Conservation (phyloP, 2,329 filamentous ascomycete species). For the Akanthomyces lecanii region DNA sequence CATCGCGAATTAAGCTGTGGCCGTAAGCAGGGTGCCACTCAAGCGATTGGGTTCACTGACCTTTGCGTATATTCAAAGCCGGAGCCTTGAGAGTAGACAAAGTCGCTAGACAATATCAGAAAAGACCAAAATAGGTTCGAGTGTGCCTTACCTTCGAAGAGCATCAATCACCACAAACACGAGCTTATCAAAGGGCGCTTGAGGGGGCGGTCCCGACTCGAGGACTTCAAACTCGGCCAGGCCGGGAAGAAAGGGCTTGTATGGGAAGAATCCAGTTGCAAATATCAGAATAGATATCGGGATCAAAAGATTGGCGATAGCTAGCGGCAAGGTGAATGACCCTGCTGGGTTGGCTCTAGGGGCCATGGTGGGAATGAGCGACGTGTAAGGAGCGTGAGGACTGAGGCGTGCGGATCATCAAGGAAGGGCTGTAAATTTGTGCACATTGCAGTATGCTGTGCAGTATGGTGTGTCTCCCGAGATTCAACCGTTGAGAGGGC, state of each 20-base stretch:
- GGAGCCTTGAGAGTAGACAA: conserved; percentile 77
- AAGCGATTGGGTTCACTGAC: conserved; percentile 43
- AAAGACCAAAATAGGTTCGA: too few species aligned
- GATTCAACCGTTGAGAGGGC: neutral
- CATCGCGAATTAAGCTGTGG: conserved; percentile 74
- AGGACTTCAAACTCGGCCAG: conserved; percentile 64
- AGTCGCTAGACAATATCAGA: conserved; percentile 60
- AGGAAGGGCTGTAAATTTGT: neutral
- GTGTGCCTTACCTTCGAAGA: conserved; percentile 63
- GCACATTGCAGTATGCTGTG: neutral
- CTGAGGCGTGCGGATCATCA: neutral
- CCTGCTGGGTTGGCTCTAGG: conserved; percentile 8
- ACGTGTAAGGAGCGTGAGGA: conserved; percentile 10
- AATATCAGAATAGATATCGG: conserved; percentile 72
- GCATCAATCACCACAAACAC: conserved; percentile 99
- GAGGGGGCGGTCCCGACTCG: conserved; percentile 52
- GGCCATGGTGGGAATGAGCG: conserved; percentile 6
- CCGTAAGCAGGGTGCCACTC: conserved; percentile 15
- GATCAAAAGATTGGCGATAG: conserved; percentile 71
- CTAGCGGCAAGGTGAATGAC: conserved; percentile 42
- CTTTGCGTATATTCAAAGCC: conserved; percentile 86
- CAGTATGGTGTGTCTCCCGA: too few species aligned
- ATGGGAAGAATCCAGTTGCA: conserved; percentile 91
- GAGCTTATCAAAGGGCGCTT: conserved; percentile 77
- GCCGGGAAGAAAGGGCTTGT: conserved; percentile 89